A percentile compares a stretch with the other conserved stretches of the same genome.
phyloP scores from a whole-genome alignment of 1,139 yeast species.

The Kluyveromyces sp. region DNA sequence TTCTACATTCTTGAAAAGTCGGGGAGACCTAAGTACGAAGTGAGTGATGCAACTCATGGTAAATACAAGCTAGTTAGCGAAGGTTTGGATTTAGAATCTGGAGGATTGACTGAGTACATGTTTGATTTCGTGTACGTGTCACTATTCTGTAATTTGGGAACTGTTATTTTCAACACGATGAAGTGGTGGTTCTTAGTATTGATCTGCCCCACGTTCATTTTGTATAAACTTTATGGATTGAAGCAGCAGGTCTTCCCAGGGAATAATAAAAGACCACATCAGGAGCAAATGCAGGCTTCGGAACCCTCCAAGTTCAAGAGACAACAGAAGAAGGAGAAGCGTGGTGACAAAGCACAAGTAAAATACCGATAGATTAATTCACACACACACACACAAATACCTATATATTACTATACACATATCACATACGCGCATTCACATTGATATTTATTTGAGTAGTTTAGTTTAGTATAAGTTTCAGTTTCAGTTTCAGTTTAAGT shows the following conservation, averaged over 20 bases:
- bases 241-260: slow-evolving; percentile 16
- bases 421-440: neutral
- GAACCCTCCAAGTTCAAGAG: slow-evolving; percentile 23
- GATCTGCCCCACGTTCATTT: slow-evolving; percentile 20
- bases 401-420: neutral
- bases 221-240: slow-evolving; percentile 21
- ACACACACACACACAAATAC: no score
- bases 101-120: slow-evolving; percentile 26
- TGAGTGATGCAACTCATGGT: slow-evolving; percentile 8
- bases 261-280: slow-evolving; percentile 3
- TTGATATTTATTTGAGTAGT: neutral
- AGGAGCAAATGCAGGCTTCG: slow-evolving; percentile 5
- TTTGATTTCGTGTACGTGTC: slow-evolving; percentile 28
- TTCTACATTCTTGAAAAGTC: slow-evolving; percentile 23
- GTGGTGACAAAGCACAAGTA: slow-evolving; percentile 21
- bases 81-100: slow-evolving; percentile 22
- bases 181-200: slow-evolving; percentile 20
- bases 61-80: slow-evolving; percentile 13
- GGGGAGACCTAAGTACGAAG: slow-evolving; percentile 24
- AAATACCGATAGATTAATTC: slow-evolving; percentile 17
- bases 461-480: no score
- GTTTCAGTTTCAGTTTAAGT: no score
- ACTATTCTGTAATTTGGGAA: slow-evolving; percentile 21
- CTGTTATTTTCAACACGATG: slow-evolving; percentile 20
- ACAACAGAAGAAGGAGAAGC: slow-evolving; percentile 28